Base-by-base conservation (phyloP, 23 red algal species). In the Agarophyton chilense region DNA sequence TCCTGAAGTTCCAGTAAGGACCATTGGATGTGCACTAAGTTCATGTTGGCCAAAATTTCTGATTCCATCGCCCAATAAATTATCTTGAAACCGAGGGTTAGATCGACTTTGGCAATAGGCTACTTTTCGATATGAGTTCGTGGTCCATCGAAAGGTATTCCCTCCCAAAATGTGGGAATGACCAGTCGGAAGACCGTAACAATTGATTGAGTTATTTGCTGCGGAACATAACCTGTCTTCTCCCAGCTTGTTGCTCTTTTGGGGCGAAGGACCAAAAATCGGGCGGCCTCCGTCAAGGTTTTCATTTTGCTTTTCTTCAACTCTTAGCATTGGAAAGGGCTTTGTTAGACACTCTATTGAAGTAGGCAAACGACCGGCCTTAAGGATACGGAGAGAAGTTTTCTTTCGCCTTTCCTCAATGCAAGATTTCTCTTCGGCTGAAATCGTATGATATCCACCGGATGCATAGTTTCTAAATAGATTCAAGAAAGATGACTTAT, bases 391-490 rank as follows among this genome's bases (percentile, higher is more conserved):
- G 26, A 43, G 4, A 22, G 71, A 44, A 34, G 57, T 64, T 16
- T 32, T 4, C 54, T 19, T 89, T 52, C 85, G 43, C 34, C 42
- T 44, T 25, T 56, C 51, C 44, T 89, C 44, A 42, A 78, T 53
- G 18, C 33, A n/a, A 49, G 67, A 41, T 28, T 54, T 47, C 66
- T 89, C 85, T 10, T 32, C 12, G 28, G 45, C 26, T 28, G 85
- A 78, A 43, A 89, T 74, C 33, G 85, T 47, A 58, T 89, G 85
- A 53, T 40, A 78, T 28, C 85, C 85, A 44, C 45, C 72, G 36
- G 50, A 66, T 42, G 39, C 58, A 47, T 89, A 89, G 26, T 89
- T 89, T 34, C 85, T 74, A 10, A 60, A 60, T 28, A 89, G 16
- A 47, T 63, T 89, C 32, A 89, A 56, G 47, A 89, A 28, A 11